Base-by-base conservation (phyloP, 805 yeast genomes). In the Zygoascus tannicola region DNA sequence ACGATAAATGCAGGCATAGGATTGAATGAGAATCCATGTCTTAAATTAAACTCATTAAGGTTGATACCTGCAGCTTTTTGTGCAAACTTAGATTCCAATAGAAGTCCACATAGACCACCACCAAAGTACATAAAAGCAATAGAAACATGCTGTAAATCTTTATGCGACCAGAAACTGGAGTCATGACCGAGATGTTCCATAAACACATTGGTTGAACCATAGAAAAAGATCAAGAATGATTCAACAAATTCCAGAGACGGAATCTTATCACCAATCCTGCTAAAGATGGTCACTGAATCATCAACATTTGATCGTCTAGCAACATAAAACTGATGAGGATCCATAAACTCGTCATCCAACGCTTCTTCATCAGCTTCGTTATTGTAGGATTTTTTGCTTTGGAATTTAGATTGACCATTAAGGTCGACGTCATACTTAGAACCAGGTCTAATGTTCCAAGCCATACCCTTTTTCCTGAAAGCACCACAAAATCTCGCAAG, bases 1-100 rank as follows among this genome's bases (percentile, higher is more conserved):
- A 92, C 84, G 2, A 94, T 86, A 51, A 92, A 75, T 1, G 85
- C 79, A 2, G 97, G 97, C 75, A 92, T 86, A 28, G 97, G 97
- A 60, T 92, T 92, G 51, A 94, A 88, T 1, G 94, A 81, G 61
- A 82, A 68, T 50, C 75, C 53, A 32, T 47, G 41, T 22, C 49
- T 48, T 15, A 51, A 50, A 8, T 41, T 30, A 15, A 48, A 46
- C 32, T 40, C 43, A 5, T 46, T 40, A 5, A 44, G 45, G 26
- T 47, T 50, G 16, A 21, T 40, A 7, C 38, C 36, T 28, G 44
- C 39, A n/a, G 10, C 23, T 15, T 41, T 34, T 38, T 47, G 46
- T 35, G 55, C 50, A 8, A 54, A 56, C 12, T 38, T 73, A n/a
- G 72, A 56, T 64, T 92, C 98, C 7, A 85, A 69, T 32, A 88